Evolutionary conservation across 148 eudicot species (phyloP).

Genomic region (Rhododendron ferrugineum): DNA sequence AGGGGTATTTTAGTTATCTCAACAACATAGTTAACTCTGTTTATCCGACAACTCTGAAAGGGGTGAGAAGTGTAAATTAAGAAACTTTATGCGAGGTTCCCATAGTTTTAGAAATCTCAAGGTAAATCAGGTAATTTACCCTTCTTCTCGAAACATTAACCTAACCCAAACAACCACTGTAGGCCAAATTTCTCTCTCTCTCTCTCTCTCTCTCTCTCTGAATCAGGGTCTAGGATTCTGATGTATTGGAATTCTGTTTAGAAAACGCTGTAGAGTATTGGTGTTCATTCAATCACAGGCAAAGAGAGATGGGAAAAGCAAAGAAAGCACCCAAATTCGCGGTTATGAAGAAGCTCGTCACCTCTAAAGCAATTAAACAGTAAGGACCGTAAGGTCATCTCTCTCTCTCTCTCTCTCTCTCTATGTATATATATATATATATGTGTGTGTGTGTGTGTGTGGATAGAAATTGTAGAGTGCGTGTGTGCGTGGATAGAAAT

Average conservation of each 20-base stretch:
- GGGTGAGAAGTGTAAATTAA: neutral
- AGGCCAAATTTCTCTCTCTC: no score
- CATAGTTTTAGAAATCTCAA: no score
- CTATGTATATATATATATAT: neutral
- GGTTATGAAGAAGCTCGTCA: conserved; percentile 74
- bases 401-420: neutral
- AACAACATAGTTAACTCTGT: neutral
- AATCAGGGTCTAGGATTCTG: no score
- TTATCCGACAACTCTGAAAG: neutral
- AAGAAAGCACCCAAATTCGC: conserved; percentile 89
- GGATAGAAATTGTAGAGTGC: neutral
- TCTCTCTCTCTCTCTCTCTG: no score
- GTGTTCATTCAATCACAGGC: neutral
- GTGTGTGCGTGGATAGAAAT: neutral
- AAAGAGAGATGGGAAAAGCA: conserved; percentile 66
- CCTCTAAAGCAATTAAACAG: conserved; percentile 77
- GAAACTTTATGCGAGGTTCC: neutral
- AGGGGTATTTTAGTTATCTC: neutral
- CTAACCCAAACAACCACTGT: no score
- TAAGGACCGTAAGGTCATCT: conserved; percentile 41
- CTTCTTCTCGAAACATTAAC: no score
- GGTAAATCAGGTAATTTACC: no score
- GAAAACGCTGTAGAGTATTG: neutral
- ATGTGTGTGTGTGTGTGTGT: neutral
- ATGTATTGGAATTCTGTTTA: no score